A percentile compares a stretch with the other conserved stretches of the same genome.
Conservation (phyloP, 1,284 basidiomycete genomes). For the Chiua sp. region DNA sequence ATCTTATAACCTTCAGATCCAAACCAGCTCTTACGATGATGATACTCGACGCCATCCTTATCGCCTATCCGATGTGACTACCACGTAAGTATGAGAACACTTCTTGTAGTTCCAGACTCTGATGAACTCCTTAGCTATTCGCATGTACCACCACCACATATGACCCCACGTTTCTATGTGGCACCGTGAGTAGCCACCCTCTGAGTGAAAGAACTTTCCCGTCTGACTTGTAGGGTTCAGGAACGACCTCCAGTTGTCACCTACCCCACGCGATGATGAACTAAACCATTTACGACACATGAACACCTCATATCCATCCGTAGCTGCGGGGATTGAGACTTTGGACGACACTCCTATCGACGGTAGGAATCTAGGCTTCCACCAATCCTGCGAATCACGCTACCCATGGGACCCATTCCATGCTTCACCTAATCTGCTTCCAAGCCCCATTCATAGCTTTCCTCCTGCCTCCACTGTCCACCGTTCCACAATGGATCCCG, state of each 20-base stretch:
- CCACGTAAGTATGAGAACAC: constrained; percentile 13
- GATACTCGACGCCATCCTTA: constrained; percentile 1
- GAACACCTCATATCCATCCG: neutral
- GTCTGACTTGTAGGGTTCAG: constrained; percentile 14
- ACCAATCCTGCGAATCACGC: constrained; percentile 3
- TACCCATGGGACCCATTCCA: constrained; percentile 8
- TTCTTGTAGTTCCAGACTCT: neutral
- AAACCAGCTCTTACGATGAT: constrained; percentile 13
- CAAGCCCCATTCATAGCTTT: neutral
- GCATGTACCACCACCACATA: neutral
- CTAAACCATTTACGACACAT: neutral
- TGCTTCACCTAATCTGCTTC: neutral
- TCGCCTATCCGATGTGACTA: neutral
- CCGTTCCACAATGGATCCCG: neutral
- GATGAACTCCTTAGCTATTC: constrained; percentile 18
- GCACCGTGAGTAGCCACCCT: constrained; percentile 15
- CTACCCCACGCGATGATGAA: constrained; percentile 1
- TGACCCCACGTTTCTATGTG: neutral
- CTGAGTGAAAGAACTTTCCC: neutral
- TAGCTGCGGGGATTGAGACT: neutral
- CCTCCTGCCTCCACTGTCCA: neutral
- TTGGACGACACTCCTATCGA: neutral
- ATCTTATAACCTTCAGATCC: constrained; percentile 3
- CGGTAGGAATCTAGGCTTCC: neutral
- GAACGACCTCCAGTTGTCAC: constrained; percentile 2